Percentiles rank a stretch among this genome's conserved stretches.
phyloP scores from a whole-genome alignment of 148 eudicot species.

The Rhododendron kiyosumense region DNA sequence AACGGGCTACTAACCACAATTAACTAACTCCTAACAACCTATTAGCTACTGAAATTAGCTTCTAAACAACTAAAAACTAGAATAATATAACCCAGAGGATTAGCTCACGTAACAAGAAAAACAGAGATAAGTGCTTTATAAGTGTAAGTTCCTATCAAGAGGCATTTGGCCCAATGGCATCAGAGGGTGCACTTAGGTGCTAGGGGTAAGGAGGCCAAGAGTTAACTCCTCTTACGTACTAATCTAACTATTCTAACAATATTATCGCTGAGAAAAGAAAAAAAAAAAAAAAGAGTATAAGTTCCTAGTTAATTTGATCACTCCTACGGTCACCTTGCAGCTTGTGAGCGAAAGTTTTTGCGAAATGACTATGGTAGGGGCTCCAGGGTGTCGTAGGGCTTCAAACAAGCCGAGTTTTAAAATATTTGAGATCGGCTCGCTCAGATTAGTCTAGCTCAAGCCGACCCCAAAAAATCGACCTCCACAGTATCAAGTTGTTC shows the following conservation, averaged over 20 bases:
- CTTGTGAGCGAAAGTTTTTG: background rate
- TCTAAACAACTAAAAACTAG: background rate
- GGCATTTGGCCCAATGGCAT: too few species aligned
- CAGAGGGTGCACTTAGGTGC: too few species aligned
- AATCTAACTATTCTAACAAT: too few species aligned
- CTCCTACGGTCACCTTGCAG: background rate
- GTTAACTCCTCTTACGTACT: too few species aligned
- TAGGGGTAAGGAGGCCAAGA: too few species aligned
- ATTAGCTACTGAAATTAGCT: background rate
- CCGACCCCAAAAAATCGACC: background rate
- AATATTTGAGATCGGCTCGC: background rate
- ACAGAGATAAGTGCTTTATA: background rate
- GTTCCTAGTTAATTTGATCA: background rate
- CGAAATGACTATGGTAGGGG: background rate
- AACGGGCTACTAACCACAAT: background rate
- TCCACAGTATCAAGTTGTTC: background rate
- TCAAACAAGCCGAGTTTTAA: background rate
- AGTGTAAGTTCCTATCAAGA: too few species aligned
- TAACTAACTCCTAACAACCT: background rate
- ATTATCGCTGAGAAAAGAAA: too few species aligned
- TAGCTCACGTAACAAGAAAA: background rate
- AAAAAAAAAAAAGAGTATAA: too few species aligned
- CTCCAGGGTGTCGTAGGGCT: background rate
- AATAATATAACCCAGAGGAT: background rate
- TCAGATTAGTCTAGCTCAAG: background rate